These are phyloP conservation scores for Lonicera japonica DNA, from an alignment of 129 eudicot genomes.

Conservation along the genomic window DNA sequence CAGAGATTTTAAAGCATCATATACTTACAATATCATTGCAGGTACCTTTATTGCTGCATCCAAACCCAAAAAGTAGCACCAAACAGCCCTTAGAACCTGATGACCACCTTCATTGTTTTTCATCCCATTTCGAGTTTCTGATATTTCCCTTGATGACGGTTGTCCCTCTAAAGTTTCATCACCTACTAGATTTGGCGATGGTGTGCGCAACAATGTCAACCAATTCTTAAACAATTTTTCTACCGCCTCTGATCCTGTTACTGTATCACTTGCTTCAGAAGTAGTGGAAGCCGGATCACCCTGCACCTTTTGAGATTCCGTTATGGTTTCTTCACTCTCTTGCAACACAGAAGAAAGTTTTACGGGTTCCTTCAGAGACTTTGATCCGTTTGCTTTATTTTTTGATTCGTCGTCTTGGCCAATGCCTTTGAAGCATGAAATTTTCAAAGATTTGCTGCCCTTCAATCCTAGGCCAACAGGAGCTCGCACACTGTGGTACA, in stretches of 20 bases:
- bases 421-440: constrained; percentile 66
- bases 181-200: constrained; percentile 30
- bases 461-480: constrained; percentile 33
- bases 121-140: constrained; percentile 25
- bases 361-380: constrained; percentile 43
- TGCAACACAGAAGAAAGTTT: constrained; percentile 52
- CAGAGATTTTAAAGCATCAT: too few species aligned
- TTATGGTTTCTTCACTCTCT: constrained; percentile 53
- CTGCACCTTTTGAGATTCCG: constrained; percentile 36
- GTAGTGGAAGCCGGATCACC: neutral
- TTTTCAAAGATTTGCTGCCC: constrained; percentile 41
- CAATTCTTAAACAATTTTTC: constrained; percentile 63
- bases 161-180: constrained; percentile 36
- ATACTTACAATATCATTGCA: constrained; percentile 72
- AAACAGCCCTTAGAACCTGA: constrained; percentile 38
- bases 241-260: constrained; percentile 51
- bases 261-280: constrained; percentile 34
- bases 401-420: constrained; percentile 55
- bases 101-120: constrained; percentile 35
- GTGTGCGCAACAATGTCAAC: constrained; percentile 65
- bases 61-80: constrained; percentile 48
- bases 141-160: constrained; percentile 24
- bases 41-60: constrained; percentile 77
- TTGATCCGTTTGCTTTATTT: constrained; percentile 41
- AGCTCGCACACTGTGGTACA: constrained; percentile 42